These are phyloP conservation scores for Aspergillus niger DNA, from an alignment of 2,329 filamentous ascomycete genomes.

Conservation along the genomic window DNA sequence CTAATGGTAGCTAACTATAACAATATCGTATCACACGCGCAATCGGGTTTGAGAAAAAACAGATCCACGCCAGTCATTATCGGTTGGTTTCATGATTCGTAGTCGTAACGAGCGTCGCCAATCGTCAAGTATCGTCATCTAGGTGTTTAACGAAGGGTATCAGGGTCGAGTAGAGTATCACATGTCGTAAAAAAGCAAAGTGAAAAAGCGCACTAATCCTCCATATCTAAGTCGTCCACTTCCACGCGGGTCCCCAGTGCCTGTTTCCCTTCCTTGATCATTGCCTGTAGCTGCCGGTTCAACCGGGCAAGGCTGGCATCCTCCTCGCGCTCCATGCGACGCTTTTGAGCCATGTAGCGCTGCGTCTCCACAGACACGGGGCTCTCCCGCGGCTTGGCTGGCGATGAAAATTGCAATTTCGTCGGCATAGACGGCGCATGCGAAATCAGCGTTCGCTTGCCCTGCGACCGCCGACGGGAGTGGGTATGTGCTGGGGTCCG, in stretches of 20 bases:
- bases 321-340: slow-evolving; percentile 72
- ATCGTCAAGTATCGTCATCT: background rate
- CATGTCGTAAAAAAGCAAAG: background rate
- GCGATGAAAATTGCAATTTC: slow-evolving; percentile 27
- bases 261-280: slow-evolving; percentile 87
- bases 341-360: slow-evolving; percentile 69
- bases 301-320: slow-evolving; percentile 79
- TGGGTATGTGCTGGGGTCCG: slow-evolving; percentile 19
- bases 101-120: slow-evolving; percentile 2
- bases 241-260: slow-evolving; percentile 76
- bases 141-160: slow-evolving; percentile 6
- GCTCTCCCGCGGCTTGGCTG: slow-evolving; percentile 32
- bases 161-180: background rate
- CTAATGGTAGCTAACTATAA: background rate
- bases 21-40: slow-evolving; percentile 1
- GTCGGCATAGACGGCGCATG: slow-evolving; percentile 28
- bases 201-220: slow-evolving; percentile 25
- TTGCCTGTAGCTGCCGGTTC: slow-evolving; percentile 75
- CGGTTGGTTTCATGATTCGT: background rate
- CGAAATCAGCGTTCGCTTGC: slow-evolving; percentile 26
- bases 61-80: background rate
- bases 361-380: slow-evolving; percentile 63
- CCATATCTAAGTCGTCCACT: slow-evolving; percentile 54
- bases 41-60: too few species aligned
- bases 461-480: slow-evolving; percentile 21